Evolutionary conservation across 768 basidiomycete species (phyloP).

Genomic region (Tylopilus cervinicoccineus): DNA sequence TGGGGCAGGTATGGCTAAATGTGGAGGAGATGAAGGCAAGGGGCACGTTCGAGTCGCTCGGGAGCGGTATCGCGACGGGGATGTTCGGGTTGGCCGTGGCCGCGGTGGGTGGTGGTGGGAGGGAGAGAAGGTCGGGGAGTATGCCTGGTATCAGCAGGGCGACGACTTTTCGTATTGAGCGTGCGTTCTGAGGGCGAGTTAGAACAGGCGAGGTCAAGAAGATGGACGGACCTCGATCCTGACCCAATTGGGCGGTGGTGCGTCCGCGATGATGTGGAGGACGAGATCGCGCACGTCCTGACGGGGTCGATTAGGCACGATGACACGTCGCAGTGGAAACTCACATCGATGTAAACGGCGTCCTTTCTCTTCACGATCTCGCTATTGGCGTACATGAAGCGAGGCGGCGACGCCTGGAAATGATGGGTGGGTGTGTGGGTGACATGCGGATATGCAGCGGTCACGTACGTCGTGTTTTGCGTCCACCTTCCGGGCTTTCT

Average conservation of each 20-base stretch:
- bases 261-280: slow-evolving; percentile 77
- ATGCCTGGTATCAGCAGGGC: slow-evolving; percentile 84
- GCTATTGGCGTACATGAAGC: slow-evolving; percentile 76
- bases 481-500: slow-evolving; percentile 60
- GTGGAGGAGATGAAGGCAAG: slow-evolving; percentile 69
- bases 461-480: slow-evolving; percentile 59
- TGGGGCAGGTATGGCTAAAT: slow-evolving; percentile 93
- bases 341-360: slow-evolving; percentile 77
- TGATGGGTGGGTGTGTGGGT: neutral
- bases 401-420: slow-evolving; percentile 37
- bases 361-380: slow-evolving; percentile 72
- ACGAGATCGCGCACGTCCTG: slow-evolving; percentile 89
- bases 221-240: slow-evolving; percentile 61
- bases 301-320: neutral
- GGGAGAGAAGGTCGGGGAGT: slow-evolving; percentile 63
- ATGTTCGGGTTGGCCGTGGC: slow-evolving; percentile 56
- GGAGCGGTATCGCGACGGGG: slow-evolving; percentile 46
- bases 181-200: slow-evolving; percentile 53
- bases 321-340: slow-evolving; percentile 22
- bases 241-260: slow-evolving; percentile 84
- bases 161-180: slow-evolving; percentile 74
- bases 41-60: slow-evolving; percentile 30
- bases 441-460: too few relatives aligned
- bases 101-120: slow-evolving; percentile 69
- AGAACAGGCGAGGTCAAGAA: neutral